A percentile compares a stretch with the other conserved stretches of the same genome.
Conservation (phyloP, 2,329 filamentous ascomycete species). For the Ceratocystis cacaofunesta region DNA sequence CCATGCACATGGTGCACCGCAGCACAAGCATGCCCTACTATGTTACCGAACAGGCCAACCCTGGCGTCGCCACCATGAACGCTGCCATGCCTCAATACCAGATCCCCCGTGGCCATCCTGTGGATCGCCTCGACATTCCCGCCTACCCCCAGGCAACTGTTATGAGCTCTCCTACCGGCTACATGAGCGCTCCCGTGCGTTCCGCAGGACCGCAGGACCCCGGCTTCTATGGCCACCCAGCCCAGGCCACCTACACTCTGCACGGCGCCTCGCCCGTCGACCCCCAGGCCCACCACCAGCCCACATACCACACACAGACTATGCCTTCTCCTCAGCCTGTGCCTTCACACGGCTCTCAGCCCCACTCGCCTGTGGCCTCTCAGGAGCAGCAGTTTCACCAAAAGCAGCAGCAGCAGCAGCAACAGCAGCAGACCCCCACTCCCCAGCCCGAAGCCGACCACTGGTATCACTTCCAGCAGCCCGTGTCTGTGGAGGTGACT, state of each 20-base stretch:
- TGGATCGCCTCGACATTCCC: constrained; percentile 36
- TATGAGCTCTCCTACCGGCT: constrained; percentile 43
- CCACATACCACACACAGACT: constrained; percentile 20
- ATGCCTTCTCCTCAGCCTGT: constrained; percentile 24
- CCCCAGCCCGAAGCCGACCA: constrained; percentile 32
- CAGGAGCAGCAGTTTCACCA: constrained; percentile 26
- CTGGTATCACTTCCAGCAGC: constrained; percentile 45
- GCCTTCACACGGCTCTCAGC: constrained; percentile 24
- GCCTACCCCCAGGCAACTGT: constrained; percentile 30
- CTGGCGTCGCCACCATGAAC: constrained; percentile 47
- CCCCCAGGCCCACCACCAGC: constrained; percentile 21
- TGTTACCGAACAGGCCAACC: constrained; percentile 46
- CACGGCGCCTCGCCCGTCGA: constrained; percentile 35
- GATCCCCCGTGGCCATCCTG: constrained; percentile 32
- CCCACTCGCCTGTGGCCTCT: constrained; percentile 22
- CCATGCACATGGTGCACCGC: constrained; percentile 35
- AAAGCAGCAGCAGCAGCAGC: constrained; percentile 12
- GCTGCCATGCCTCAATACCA: constrained; percentile 36
- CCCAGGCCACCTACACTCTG: constrained; percentile 34
- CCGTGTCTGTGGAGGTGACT: constrained; percentile 35
- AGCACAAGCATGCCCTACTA: constrained; percentile 39
- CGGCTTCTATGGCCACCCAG: constrained; percentile 41
- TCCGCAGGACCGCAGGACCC: constrained; percentile 37
- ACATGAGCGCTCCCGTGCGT: constrained; percentile 40
- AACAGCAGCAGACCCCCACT: constrained; percentile 23